Evolutionary conservation across 805 yeast species (phyloP), one percentile per base, ranked within the genome.

Genomic region (Sungouiella blattae): DNA sequence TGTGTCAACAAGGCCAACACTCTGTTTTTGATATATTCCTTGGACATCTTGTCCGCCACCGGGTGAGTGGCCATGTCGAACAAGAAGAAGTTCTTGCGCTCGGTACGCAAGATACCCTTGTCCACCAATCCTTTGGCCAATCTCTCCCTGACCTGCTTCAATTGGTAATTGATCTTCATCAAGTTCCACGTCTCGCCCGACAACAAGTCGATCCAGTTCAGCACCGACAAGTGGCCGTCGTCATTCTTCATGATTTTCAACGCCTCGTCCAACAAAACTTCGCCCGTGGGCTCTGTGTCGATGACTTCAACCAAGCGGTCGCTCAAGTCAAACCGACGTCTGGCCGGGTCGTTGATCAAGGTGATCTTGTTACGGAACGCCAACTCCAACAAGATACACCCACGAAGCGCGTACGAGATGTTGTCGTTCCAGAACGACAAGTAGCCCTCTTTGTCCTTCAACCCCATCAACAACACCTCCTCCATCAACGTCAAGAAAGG

Each of bases 61-160:
- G 98, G 98, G 62, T 94, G 98, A 6, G 98, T 93, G 20, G 98
- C 96, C 97, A 93, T 93, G 61, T 93, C 98, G 52, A 93, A 93
- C 35, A 93, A 68, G 53, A 93, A 78, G 58, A 93, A 93, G 65
- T 87, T 93, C 58, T 89, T 87, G 60, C 95, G 79, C 62, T 93
- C 98, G 6, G 98, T 93, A 66, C 96, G 81, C 53, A 94, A 73
- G 30, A 93, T 82, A 15, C 98, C 98, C 65, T 93, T 93, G 61
- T 93, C 98, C 25, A 94, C 98, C 35, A 93, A 71, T 0, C 98
- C 98, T 63, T 93, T 93, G 36, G 96, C 95, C 45, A 93, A 71
- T 50, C 98, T 75, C 64, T 93, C 98, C 56, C 98, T 79, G 4
- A 93, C 98, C 66, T 93, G 98, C 57, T 93, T 93, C 59, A 93